Conservation (phyloP, 768 basidiomycete genomes). For the Kwoniella dendrophila region DNA sequence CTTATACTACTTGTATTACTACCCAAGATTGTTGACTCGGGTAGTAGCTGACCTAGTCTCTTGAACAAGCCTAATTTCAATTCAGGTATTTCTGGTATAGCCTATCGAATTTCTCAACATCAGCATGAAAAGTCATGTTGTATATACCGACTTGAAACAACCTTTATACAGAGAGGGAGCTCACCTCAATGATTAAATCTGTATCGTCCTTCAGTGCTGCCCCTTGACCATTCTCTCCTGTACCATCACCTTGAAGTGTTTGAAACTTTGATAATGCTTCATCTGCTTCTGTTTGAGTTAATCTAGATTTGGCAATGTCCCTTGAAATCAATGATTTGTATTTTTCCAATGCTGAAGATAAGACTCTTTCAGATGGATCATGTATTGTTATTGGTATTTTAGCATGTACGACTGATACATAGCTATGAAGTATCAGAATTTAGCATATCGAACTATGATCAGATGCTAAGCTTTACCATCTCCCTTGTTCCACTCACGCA, state of each 20-base stretch:
- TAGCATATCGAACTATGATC: background rate
- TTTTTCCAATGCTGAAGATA: conserved; percentile 70
- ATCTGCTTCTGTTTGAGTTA: conserved; percentile 70
- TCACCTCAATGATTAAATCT: conserved; percentile 87
- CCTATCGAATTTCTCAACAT: conserved; percentile 59
- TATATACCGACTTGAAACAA: no score
- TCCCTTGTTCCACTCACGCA: conserved; percentile 71
- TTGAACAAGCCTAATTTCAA: conserved; percentile 79
- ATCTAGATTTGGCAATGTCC: conserved; percentile 80
- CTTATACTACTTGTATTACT: conserved; percentile 93
- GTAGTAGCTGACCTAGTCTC: conserved; percentile 67
- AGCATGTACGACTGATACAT: conserved; percentile 70
- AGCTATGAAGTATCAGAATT: conserved; percentile 13
- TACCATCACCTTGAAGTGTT: conserved; percentile 43
- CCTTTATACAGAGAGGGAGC: conserved; percentile 32
- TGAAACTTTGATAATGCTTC: conserved; percentile 69
- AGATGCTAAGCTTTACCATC: background rate
- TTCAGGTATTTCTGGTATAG: conserved; percentile 78
- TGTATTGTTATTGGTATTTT: conserved; percentile 82
- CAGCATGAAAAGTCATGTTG: background rate
- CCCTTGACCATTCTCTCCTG: conserved; percentile 58
- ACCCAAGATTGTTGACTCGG: conserved; percentile 77
- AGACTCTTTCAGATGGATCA: conserved; percentile 74
- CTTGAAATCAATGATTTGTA: conserved; percentile 83
- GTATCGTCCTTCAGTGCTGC: conserved; percentile 70